Conservation (phyloP, 495 filamentous ascomycete genomes). For the Aspergillus nanangensis region DNA sequence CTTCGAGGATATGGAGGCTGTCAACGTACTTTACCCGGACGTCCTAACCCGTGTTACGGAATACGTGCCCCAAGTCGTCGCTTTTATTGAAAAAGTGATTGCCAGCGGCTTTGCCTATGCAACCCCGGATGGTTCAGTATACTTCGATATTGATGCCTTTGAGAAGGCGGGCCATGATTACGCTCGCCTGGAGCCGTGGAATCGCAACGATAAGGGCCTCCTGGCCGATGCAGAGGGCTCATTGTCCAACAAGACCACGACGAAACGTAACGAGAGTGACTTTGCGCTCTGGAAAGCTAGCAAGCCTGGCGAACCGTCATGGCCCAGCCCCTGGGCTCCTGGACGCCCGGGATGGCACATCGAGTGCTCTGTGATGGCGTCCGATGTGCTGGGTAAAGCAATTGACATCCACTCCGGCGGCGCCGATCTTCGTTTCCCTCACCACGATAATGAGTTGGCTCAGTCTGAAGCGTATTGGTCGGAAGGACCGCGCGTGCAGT, state of each 20-base stretch:
- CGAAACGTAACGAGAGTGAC: constrained; percentile 70
- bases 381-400: constrained; percentile 69
- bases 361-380: constrained; percentile 97
- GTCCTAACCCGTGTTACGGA: constrained; percentile 83
- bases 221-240: constrained; percentile 89
- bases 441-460: constrained; percentile 95
- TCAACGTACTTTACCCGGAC: constrained; percentile 84
- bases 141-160: constrained; percentile 88
- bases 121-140: constrained; percentile 80
- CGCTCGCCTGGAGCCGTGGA: constrained; percentile 83
- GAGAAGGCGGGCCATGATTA: constrained; percentile 81
- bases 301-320: constrained; percentile 87
- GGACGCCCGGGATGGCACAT: constrained; percentile 97
- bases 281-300: constrained; percentile 95
- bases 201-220: constrained; percentile 72
- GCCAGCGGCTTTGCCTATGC: constrained; percentile 82
- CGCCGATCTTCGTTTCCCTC: constrained; percentile 89
- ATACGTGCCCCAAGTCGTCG: constrained; percentile 78
- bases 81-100: constrained; percentile 72
- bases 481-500: constrained; percentile 51
- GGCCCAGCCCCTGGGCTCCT: constrained; percentile 80
- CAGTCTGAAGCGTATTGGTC: constrained; percentile 88
- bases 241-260: constrained; percentile 59
- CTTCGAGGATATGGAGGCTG: constrained; percentile 72
- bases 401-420: constrained; percentile 96